Conservation (phyloP, 148 eudicot species). For the Dysphania ambrosioides region DNA sequence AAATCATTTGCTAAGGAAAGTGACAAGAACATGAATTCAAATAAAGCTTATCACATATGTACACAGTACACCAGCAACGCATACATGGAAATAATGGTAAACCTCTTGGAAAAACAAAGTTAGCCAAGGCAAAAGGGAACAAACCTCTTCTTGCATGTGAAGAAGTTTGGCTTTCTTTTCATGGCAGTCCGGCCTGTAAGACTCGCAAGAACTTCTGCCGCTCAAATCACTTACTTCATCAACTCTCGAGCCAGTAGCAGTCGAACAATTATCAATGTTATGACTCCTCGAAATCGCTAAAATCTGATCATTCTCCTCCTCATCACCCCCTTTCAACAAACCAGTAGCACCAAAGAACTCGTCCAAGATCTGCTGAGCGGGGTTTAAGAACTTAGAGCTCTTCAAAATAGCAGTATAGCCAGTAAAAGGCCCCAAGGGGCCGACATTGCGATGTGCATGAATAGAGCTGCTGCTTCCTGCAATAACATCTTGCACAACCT, state of each 20-base stretch:
- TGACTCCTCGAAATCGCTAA: not conserved
- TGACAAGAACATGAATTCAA: not conserved
- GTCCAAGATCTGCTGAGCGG: conserved; percentile 69
- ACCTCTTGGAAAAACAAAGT: not conserved
- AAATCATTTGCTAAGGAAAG: not conserved
- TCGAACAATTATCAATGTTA: too few species aligned
- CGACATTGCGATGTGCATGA: conserved; percentile 17
- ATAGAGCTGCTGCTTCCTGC: too few species aligned
- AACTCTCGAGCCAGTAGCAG: too few species aligned
- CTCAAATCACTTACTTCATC: conserved; percentile 13
- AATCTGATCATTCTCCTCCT: conserved; percentile 11
- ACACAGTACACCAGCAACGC: not conserved
- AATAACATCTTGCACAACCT: conserved; percentile 31
- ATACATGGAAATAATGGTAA: not conserved
- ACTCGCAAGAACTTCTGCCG: conserved; percentile 17
- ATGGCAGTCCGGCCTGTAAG: conserved; percentile 25
- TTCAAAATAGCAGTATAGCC: conserved; percentile 75
- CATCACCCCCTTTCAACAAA: conserved; percentile 16
- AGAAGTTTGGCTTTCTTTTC: conserved; percentile 33
- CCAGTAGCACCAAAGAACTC: conserved; percentile 40
- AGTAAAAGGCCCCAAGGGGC: conserved; percentile 78
- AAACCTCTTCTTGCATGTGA: conserved; percentile 35
- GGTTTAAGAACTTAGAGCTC: conserved; percentile 71
- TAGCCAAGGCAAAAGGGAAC: not conserved
- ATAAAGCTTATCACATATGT: not conserved